These are phyloP conservation scores for Leishmania amazonensis DNA, from an alignment of 208 protist genomes.

Conservation along the genomic window DNA sequence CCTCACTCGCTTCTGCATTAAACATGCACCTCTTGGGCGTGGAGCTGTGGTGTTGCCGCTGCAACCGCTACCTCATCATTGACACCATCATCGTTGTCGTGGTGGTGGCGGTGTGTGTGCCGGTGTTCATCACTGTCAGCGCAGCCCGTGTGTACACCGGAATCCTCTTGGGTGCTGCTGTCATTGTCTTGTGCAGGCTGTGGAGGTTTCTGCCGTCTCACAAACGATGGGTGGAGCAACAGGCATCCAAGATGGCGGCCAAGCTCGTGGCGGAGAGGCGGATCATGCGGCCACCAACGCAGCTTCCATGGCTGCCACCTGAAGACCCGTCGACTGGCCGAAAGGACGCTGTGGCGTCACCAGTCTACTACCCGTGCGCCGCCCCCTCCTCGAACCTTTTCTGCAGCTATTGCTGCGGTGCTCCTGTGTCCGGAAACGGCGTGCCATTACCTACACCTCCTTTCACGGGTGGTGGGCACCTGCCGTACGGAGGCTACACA, in stretches of 20 bases:
- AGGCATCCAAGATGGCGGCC: constrained; percentile 16
- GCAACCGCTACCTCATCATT: constrained; percentile 16
- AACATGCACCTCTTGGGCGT: constrained; percentile 18
- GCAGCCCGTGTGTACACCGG: constrained; percentile 37
- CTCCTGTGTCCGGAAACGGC: background rate
- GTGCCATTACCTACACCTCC: background rate
- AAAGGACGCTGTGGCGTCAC: background rate
- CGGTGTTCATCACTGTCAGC: constrained; percentile 33
- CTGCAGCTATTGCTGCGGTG: background rate
- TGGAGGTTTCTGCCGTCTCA: constrained; percentile 63
- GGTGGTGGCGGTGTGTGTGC: constrained; percentile 22
- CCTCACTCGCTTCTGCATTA: background rate
- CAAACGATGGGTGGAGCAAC: constrained; percentile 19
- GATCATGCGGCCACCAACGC: background rate
- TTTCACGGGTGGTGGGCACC: background rate
- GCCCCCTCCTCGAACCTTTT: background rate
- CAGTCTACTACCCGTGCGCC: constrained; percentile 2
- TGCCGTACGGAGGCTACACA: background rate
- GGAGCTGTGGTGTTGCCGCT: constrained; percentile 14
- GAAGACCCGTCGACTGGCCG: background rate
- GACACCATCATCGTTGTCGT: constrained; percentile 20
- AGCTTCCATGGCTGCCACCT: background rate
- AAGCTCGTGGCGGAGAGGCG: constrained; percentile 7
- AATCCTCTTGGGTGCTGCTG: constrained; percentile 28
- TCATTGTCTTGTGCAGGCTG: constrained; percentile 41